Percentiles rank a stretch among this genome's conserved stretches.
Evolutionary conservation across 108 stramenopile species (phyloP).

Genomic region (Cyclotella kingstonii): DNA sequence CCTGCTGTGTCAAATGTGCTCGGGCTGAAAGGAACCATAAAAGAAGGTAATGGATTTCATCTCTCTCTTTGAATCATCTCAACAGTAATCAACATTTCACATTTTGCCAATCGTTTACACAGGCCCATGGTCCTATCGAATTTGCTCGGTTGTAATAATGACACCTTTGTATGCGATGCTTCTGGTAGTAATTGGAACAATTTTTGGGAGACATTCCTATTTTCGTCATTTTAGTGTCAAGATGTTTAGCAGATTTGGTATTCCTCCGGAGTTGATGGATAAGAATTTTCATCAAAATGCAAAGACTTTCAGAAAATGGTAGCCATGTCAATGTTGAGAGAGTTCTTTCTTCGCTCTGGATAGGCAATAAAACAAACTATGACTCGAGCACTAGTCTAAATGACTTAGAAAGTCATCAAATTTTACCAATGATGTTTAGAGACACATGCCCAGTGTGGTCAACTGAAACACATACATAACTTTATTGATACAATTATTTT

Average conservation of each 20-base stretch:
- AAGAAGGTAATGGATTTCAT: slow-evolving; percentile 45
- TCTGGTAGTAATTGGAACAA: slow-evolving; percentile 71
- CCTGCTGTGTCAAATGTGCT: slow-evolving; percentile 74
- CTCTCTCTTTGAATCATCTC: background rate
- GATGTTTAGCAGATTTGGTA: slow-evolving; percentile 85
- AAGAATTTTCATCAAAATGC: slow-evolving; percentile 58
- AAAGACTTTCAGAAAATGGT: slow-evolving; percentile 83
- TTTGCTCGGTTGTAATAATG: slow-evolving; percentile 84
- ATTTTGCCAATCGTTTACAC: background rate
- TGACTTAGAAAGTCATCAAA: too few relatives aligned
- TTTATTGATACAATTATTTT: too few relatives aligned
- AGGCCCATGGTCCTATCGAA: slow-evolving; percentile 81
- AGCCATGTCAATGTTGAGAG: slow-evolving; percentile 1
- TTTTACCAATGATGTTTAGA: too few relatives aligned
- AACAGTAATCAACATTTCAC: background rate
- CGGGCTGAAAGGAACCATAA: slow-evolving; percentile 68
- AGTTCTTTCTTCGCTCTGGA: background rate
- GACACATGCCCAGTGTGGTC: too few relatives aligned
- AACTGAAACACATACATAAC: too few relatives aligned
- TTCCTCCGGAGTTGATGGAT: slow-evolving; percentile 83
- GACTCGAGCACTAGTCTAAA: too few relatives aligned
- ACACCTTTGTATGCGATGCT: slow-evolving; percentile 80
- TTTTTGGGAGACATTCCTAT: slow-evolving; percentile 82
- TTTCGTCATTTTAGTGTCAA: slow-evolving; percentile 87
- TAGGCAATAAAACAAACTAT: background rate